Evolutionary conservation across 2,329 filamentous ascomycete species (phyloP), one percentile per base, ranked within the genome.

Genomic region (Iodosphaeria phyllophila): DNA sequence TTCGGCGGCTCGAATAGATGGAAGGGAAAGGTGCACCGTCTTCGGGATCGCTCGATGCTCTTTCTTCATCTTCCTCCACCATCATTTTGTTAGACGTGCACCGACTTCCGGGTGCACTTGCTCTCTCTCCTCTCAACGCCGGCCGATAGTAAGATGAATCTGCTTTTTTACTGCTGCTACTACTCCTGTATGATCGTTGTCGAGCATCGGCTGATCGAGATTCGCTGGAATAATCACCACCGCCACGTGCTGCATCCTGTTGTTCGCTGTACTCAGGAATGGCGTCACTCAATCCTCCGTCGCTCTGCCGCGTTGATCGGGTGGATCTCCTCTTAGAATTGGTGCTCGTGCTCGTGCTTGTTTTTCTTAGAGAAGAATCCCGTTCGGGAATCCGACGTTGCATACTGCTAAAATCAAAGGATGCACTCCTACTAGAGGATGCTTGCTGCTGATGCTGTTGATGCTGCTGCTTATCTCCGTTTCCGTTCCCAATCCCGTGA

Each of bases 1-100:
- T 53, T 14, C 59, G 53, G 6, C 58, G 54, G 10, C 69, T 60
- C 32, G 75, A 74, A 10, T 70, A 60, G 6, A 82, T 60, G 1
- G 72, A 60, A 0, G 76, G 75, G 11, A 68, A 75, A 2, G 76
- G 75, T 0, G 76, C 76, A 9, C 69, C 70, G 11, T 78, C 72
- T 13, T 76, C 65, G 3, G 52, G 41, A 5, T 43, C 44, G 8
- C 50, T n/a, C n/a, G n/a, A n/a, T 10, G 32, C 34, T 9, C 31
- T 28, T 16, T 34, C 37, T 13, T 40, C 35, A 22, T 43, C 35
- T 4, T 30, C 29, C 27, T 38, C 33, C 9, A 27, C 28, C 14
- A 35, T 37, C 27, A 34, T 43, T 16, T 24, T 31, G 6, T 36
- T 29, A 4, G 33, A 25, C n/a, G 32, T 24, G 13, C 31, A 38